phyloP scores from a whole-genome alignment of 495 filamentous ascomycete genomes.

The Echria macrotheca region DNA sequence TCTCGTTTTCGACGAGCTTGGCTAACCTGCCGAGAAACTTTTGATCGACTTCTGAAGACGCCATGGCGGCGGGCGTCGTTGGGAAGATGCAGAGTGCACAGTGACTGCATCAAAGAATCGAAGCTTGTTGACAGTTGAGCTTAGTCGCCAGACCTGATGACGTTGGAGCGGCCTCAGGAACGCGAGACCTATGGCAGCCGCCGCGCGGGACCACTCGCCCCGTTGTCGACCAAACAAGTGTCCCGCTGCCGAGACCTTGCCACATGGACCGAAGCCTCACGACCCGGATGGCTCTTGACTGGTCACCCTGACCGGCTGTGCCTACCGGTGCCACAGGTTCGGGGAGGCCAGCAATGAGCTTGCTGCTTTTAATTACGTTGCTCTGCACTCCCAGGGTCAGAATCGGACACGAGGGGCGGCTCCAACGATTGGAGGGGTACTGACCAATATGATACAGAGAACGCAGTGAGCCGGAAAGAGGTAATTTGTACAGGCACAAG shows the following conservation, averaged over 20 bases:
- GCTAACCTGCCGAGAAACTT: slow-evolving; percentile 90
- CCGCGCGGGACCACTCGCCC: too few relatives aligned
- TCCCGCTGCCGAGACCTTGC: slow-evolving; percentile 8
- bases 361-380: slow-evolving; percentile 31
- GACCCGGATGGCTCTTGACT: background rate
- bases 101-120: too few relatives aligned
- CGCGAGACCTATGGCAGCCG: too few relatives aligned
- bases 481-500: slow-evolving; percentile 28
- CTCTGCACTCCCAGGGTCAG: slow-evolving; percentile 30
- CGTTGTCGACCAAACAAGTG: too few relatives aligned
- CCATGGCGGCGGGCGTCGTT: slow-evolving; percentile 55
- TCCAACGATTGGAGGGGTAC: slow-evolving; percentile 35
- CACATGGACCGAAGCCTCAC: slow-evolving; percentile 15
- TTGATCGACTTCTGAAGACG: slow-evolving; percentile 92
- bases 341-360: slow-evolving; percentile 1
- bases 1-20: slow-evolving; percentile 62
- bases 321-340: slow-evolving; percentile 2
- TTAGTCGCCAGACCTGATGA: too few relatives aligned
- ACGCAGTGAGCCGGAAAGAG: slow-evolving; percentile 15
- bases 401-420: slow-evolving; percentile 15
- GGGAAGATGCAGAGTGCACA: background rate
- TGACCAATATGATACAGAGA: slow-evolving; percentile 50
- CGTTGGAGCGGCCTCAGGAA: too few relatives aligned
- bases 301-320: slow-evolving; percentile 1
- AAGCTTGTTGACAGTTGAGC: too few relatives aligned